phyloP scores from a whole-genome alignment of 352 stramenopile species.

The Pythium vanterpoolii region DNA sequence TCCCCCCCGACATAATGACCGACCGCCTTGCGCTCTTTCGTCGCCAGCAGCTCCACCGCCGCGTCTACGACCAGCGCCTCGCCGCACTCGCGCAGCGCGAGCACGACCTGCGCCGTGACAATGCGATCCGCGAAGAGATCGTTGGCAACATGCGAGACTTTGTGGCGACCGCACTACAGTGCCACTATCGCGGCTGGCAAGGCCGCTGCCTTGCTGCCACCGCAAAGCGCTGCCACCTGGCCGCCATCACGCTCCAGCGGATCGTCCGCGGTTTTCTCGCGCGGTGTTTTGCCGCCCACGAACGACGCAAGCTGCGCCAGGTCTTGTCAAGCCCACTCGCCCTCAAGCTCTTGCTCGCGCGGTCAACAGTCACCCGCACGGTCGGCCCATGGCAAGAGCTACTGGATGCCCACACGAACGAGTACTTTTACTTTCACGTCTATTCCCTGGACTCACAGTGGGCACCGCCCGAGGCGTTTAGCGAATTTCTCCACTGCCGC shows the following conservation, averaged over 20 bases:
- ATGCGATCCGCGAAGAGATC: constrained; percentile 72
- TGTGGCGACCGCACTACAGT: constrained; percentile 66
- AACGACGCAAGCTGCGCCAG: constrained; percentile 47
- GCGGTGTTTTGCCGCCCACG: constrained; percentile 34
- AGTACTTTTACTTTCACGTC: constrained; percentile 86
- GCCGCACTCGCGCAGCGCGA: constrained; percentile 40
- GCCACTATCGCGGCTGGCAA: constrained; percentile 59
- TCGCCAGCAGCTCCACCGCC: constrained; percentile 42
- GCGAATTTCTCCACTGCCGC: constrained; percentile 57
- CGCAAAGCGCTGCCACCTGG: constrained; percentile 35
- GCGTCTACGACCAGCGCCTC: constrained; percentile 57
- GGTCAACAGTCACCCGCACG: constrained; percentile 56
- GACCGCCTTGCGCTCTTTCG: constrained; percentile 47
- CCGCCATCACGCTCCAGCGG: constrained; percentile 53
- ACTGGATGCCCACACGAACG: constrained; percentile 75
- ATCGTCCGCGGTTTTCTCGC: constrained; percentile 57
- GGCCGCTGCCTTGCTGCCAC: constrained; percentile 34
- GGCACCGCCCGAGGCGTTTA: constrained; percentile 58
- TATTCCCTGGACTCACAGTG: constrained; percentile 80
- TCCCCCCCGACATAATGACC: constrained; percentile 34
- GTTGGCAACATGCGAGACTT: constrained; percentile 70
- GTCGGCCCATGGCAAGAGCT: constrained; percentile 77
- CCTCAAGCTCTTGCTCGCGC: constrained; percentile 62
- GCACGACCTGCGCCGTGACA: constrained; percentile 43
- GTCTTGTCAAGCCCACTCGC: constrained; percentile 66